Conservation (phyloP, 1,284 basidiomycete species). For the Rhodotorula mucilaginosa region DNA sequence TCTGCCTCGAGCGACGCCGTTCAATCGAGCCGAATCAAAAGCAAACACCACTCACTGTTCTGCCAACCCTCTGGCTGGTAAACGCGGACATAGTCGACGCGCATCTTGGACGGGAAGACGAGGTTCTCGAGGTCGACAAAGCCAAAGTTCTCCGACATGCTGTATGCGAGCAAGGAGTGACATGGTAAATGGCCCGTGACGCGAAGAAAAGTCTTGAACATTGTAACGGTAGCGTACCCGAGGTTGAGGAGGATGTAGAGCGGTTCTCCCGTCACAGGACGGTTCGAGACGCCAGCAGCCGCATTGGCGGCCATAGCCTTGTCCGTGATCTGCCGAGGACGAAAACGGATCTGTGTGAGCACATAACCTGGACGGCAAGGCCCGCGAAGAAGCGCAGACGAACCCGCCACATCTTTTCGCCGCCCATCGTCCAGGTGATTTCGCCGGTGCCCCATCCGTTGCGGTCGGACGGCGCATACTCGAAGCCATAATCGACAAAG, state of each 20-base stretch:
- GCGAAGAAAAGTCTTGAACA: too few species aligned
- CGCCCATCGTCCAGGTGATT: constrained; percentile 72
- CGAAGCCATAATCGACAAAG: constrained; percentile 27
- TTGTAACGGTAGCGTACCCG: neutral
- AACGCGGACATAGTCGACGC: constrained; percentile 35
- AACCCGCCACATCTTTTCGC: constrained; percentile 61
- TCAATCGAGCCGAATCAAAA: too few species aligned
- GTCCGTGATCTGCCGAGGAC: constrained; percentile 57
- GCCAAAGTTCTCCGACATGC: constrained; percentile 15
- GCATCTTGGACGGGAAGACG: constrained; percentile 30
- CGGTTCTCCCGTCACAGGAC: constrained; percentile 64
- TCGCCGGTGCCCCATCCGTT: constrained; percentile 46
- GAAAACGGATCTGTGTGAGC: neutral
- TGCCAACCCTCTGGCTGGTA: constrained; percentile 15
- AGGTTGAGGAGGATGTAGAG: constrained; percentile 30
- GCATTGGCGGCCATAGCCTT: constrained; percentile 67
- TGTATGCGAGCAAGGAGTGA: neutral
- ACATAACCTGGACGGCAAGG: neutral
- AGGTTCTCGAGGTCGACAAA: constrained; percentile 22
- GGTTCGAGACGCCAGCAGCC: constrained; percentile 63
- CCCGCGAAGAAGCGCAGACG: neutral
- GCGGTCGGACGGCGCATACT: constrained; percentile 18
- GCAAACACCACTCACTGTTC: neutral
- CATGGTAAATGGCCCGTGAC: too few species aligned
- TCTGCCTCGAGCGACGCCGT: too few species aligned